Evolutionary conservation across 441 rosid genomes (phyloP), one percentile per base, ranked within the genome.

Genomic region (Jatropha multifida): DNA sequence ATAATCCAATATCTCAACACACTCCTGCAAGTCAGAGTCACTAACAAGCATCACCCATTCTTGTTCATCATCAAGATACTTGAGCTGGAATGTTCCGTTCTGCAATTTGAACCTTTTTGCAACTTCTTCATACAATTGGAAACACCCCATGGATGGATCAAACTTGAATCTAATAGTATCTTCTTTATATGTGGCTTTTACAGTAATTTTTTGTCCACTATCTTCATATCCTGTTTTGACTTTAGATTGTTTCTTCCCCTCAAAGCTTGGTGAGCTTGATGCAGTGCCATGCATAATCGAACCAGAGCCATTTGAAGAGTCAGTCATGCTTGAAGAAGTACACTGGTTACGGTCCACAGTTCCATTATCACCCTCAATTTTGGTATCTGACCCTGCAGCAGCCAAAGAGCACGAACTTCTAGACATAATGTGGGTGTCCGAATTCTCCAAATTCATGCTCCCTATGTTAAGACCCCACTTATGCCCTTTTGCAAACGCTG

Each of bases 31-130:
- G 84, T 94, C 99, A 2, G 87, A 87, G 78, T 92, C 93, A 59
- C 78, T 86, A 23, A 86, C 86, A 59, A 92, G 74, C 90, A 92
- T 74, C 74, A 92, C 96, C 99, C 97, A 94, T 78, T 94, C 97
- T 38, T 90, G 92, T 75, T 94, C 97, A 15, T 91, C 98, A 14
- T 92, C 97, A 55, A 94, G 77, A 72, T 94, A 94, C 83, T 86
- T 91, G 79, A 94, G 89, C 81, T 87, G 92, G 88, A 94, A 94
- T 3, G 88, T 76, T 4, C 90, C 96, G 1, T 80, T 85, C 60
- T 84, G 88, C 73, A 94, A 73, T 72, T 87, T 91, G 85, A 94
- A 90, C 71, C 99, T 88, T 82, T 78, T 89, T 26, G 84, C 89
- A 41, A 93, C 91, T 83, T 94, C 97, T 70, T 88, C 90, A 48